Evolutionary conservation across 208 protist genomes (phyloP).

Genomic region (Leishmania braziliensis): DNA sequence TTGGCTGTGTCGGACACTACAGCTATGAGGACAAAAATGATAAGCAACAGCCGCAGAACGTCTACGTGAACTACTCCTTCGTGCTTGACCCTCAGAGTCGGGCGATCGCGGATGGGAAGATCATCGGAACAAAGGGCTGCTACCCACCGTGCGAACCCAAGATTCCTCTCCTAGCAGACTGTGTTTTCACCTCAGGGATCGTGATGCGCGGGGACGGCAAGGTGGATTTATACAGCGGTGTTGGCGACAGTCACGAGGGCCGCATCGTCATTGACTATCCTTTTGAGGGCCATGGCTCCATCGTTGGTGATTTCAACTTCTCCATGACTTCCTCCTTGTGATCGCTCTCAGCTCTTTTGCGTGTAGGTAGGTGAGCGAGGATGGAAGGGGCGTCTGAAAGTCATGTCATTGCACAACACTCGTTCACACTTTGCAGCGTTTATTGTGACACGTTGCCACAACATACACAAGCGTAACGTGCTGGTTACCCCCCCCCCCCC

Average conservation of each 20-base stretch:
- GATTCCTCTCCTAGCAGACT: conserved; percentile 32
- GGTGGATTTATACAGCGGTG: conserved; percentile 66
- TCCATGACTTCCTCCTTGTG: conserved; percentile 11
- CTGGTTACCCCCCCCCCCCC: neutral
- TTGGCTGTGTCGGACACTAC: conserved; percentile 59
- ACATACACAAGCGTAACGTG: neutral
- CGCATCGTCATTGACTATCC: conserved; percentile 75
- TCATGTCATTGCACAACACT: neutral
- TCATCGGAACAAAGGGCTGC: conserved; percentile 43
- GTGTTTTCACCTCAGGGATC: conserved; percentile 58
- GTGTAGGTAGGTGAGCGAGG: no score
- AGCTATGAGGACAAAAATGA: conserved; percentile 31
- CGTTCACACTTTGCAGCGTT: neutral
- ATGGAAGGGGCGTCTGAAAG: neutral
- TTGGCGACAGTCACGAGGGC: conserved; percentile 57
- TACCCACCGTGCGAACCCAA: conserved; percentile 43
- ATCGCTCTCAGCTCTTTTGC: neutral
- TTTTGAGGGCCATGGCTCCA: conserved; percentile 54
- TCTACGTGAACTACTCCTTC: conserved; percentile 54
- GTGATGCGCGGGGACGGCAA: conserved; percentile 66
- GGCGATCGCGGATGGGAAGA: conserved; percentile 28
- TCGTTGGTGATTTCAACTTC: conserved; percentile 23
- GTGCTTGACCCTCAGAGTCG: conserved; percentile 40
- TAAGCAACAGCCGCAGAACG: conserved; percentile 19
- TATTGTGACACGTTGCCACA: neutral